Conservation (phyloP, 331 rosid species). For the Malus hybrid region DNA sequence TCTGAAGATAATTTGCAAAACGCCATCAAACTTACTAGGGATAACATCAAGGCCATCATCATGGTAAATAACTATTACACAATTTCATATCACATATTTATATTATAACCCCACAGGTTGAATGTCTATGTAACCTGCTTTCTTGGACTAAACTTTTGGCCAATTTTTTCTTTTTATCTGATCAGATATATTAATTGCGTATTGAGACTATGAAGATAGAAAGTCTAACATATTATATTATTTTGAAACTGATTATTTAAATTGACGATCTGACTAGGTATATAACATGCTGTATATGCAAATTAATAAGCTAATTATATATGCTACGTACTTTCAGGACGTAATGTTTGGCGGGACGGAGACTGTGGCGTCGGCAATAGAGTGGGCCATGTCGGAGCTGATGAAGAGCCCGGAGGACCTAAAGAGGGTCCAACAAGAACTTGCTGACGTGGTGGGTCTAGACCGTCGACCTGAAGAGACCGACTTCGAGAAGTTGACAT, state of each 20-base stretch:
- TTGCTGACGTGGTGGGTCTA: slow-evolving; percentile 60
- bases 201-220: not conserved
- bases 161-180: not conserved
- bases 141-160: not conserved
- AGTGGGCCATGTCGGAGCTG: slow-evolving; percentile 79
- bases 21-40: slow-evolving; percentile 59
- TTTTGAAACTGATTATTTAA: not conserved
- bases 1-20: slow-evolving; percentile 29
- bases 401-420: slow-evolving; percentile 68
- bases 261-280: not conserved
- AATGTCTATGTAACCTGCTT: not conserved
- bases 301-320: not conserved
- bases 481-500: slow-evolving; percentile 56
- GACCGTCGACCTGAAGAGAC: slow-evolving; percentile 60
- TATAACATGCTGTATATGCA: not conserved
- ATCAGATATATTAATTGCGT: not conserved
- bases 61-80: slow-evolving; percentile 43
- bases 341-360: slow-evolving; percentile 98
- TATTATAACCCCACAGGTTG: not conserved
- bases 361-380: slow-evolving; percentile 93
- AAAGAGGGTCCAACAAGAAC: slow-evolving; percentile 55
- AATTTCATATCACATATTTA: not conserved
- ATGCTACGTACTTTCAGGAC: slow-evolving; percentile 32
- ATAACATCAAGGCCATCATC: slow-evolving; percentile 86
- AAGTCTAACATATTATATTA: too few relatives aligned